Evolutionary conservation across 106 monocot genomes (phyloP).

Genomic region (Amphibolis antarctica): DNA sequence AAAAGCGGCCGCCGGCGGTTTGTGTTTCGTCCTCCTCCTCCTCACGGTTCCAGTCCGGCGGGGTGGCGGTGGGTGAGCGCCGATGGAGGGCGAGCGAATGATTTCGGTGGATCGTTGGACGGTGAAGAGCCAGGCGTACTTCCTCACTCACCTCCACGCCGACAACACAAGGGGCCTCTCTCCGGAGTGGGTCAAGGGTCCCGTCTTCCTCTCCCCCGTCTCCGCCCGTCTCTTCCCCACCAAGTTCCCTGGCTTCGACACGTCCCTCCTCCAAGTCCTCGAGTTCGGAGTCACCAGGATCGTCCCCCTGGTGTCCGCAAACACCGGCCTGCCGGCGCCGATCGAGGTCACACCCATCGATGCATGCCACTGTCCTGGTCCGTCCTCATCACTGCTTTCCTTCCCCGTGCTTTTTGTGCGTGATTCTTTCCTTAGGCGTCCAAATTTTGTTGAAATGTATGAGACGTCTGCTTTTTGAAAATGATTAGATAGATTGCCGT

Average conservation of each 20-base stretch:
- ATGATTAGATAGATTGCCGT: too few relatives aligned
- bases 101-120: conserved; percentile 64
- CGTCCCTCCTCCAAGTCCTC: conserved; percentile 39
- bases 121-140: conserved; percentile 69
- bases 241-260: conserved; percentile 49
- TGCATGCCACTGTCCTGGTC: conserved; percentile 81
- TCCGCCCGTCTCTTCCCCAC: conserved; percentile 45
- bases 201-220: conserved; percentile 65
- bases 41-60: too few relatives aligned
- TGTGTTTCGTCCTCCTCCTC: too few relatives aligned
- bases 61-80: background rate
- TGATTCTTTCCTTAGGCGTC: background rate
- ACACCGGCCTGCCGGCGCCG: conserved; percentile 17
- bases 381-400: background rate
- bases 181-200: conserved; percentile 44
- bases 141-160: conserved; percentile 84
- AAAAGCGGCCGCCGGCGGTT: too few relatives aligned
- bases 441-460: background rate
- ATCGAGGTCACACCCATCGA: conserved; percentile 57
- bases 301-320: conserved; percentile 28
- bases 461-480: too few relatives aligned
- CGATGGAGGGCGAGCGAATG: conserved; percentile 6
- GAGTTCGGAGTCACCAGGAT: conserved; percentile 26
- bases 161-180: conserved; percentile 75
- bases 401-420: background rate